Evolutionary conservation across 306 rosid genomes (phyloP), one percentile per base, ranked within the genome.

Genomic region (Quercus wislizeni): DNA sequence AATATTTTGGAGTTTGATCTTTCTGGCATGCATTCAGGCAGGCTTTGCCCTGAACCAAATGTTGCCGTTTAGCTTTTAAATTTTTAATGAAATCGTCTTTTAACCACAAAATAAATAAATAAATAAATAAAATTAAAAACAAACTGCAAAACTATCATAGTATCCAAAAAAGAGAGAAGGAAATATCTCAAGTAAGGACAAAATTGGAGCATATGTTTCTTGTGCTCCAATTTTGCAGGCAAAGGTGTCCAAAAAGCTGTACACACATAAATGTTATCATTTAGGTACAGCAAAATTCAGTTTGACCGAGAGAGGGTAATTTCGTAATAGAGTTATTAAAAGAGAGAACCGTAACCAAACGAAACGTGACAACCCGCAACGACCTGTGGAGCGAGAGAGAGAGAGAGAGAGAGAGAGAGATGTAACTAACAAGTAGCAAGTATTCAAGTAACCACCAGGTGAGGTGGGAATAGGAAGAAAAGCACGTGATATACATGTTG

Each of bases 401-500:
- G 35, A 57, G 55, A n/a, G n/a, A n/a, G n/a, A n/a, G n/a, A n/a
- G n/a, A 5, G 56, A 56, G 7, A 1, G 3, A 21, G 2, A 14
- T 0, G 2, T 2, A 41, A 41, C 46, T 41, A 41, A 41, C 46
- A 8, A 41, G 11, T 41, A 7, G 2, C 43, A 38, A 38, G 1
- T 38, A 38, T 38, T 38, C 10, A 38, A 38, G 43, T 6, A 7
- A 8, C 46, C 0, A 41, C 46, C 8, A 0, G 46, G 46, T 41
- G 11, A 8, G 31, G 52, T 20, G 15, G 33, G 52, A 6, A 6
- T 13, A n/a, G 38, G 6, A 63, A 58, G 57, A 27, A 38, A 76
- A 73, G 73, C 86, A 82, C 80, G 86, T 80, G 84, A 59, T 76
- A 10, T 18, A 79, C 69, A 2, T 77, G 78, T 61, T 58, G 6